These are phyloP conservation scores for Apostasia shenzhenica DNA, from an alignment of 106 monocot genomes.

Conservation along the genomic window DNA sequence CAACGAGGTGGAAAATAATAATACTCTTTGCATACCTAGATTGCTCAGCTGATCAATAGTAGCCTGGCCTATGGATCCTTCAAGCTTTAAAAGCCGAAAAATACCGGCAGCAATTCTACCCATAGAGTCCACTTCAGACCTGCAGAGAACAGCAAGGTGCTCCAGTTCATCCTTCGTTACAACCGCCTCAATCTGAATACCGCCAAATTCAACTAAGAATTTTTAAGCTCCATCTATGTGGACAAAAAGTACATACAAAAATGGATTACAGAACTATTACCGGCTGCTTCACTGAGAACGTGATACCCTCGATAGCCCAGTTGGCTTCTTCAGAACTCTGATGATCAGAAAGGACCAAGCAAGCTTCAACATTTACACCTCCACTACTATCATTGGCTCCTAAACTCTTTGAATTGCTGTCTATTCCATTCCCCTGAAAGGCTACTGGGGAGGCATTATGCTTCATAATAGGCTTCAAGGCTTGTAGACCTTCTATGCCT, in stretches of 20 bases:
- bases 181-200: conserved; percentile 76
- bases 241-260: not conserved
- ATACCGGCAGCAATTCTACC: conserved; percentile 91
- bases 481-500: conserved; percentile 76
- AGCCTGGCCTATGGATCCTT: conserved; percentile 68
- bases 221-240: not conserved
- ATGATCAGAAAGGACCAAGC: conserved; percentile 34
- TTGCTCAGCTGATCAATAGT: conserved; percentile 85
- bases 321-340: conserved; percentile 28
- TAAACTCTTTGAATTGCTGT: conserved; percentile 6
- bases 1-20: no score
- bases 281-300: conserved; percentile 87
- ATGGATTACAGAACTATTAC: conserved; percentile 22
- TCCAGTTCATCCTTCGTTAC: conserved; percentile 85
- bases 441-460: conserved; percentile 13
- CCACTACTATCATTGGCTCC: conserved; percentile 15
- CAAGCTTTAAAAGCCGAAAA: conserved; percentile 76
- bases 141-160: conserved; percentile 61
- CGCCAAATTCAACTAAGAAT: not conserved
- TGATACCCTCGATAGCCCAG: conserved; percentile 75
- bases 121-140: conserved; percentile 77
- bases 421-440: not conserved
- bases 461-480: conserved; percentile 61
- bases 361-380: conserved; percentile 68
- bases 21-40: conserved; percentile 46